Evolutionary conservation across 179 eudicot genomes (phyloP).

Genomic region (Drosera spatulata): DNA sequence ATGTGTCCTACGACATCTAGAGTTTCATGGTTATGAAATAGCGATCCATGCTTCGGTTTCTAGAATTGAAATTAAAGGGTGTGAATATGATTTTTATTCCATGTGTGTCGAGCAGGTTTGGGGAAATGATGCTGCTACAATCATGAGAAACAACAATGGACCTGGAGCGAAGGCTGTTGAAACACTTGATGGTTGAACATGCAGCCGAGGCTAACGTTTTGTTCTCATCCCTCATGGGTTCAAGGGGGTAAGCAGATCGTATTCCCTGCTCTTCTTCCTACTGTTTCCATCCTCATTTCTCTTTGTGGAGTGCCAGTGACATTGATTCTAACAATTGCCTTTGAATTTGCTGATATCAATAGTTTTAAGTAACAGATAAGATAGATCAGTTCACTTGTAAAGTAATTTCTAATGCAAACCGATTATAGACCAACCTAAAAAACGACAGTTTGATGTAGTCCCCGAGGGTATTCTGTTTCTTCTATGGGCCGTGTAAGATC

Average conservation of each 20-base stretch:
- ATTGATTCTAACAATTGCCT: too few species aligned
- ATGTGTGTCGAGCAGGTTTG: constrained; percentile 36
- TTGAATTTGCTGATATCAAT: too few species aligned
- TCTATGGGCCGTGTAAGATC: too few species aligned
- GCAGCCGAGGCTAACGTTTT: constrained; percentile 78
- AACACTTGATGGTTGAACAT: constrained; percentile 75
- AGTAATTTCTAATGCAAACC: too few species aligned
- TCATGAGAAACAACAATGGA: constrained; percentile 91
- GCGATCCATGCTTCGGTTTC: not conserved
- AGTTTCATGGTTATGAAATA: constrained; percentile 81
- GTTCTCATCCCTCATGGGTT: constrained; percentile 92
- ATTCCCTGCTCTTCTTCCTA: not conserved
- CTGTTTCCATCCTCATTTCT: not conserved
- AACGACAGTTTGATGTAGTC: too few species aligned
- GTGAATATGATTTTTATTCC: not conserved
- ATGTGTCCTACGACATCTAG: constrained; percentile 89
- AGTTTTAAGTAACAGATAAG: too few species aligned
- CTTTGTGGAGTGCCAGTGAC: too few species aligned
- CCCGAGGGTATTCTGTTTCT: too few species aligned
- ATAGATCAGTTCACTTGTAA: too few species aligned
- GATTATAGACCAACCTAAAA: too few species aligned
- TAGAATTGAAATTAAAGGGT: too few species aligned
- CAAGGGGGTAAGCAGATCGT: constrained; percentile 47
- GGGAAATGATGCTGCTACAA: constrained; percentile 95
- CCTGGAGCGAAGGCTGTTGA: constrained; percentile 70